These are phyloP conservation scores for Rubia yunnanensis DNA, from an alignment of 257 asterid species.

Conservation along the genomic window DNA sequence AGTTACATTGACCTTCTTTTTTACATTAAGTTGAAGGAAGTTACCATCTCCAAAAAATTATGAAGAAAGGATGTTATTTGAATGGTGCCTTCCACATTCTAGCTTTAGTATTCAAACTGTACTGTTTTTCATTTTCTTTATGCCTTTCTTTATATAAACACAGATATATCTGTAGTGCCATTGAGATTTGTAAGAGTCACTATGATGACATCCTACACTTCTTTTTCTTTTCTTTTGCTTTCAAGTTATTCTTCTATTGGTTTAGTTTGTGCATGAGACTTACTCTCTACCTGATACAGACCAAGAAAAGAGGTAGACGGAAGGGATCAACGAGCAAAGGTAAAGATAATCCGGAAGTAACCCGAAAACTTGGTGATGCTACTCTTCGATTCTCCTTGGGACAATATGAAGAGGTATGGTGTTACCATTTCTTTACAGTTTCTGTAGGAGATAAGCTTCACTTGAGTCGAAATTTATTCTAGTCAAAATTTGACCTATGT, in stretches of 20 bases:
- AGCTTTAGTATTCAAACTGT: not conserved
- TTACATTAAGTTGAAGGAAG: not conserved
- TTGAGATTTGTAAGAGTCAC: not conserved
- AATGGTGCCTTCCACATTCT: not conserved
- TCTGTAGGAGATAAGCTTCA: not conserved
- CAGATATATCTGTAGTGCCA: not conserved
- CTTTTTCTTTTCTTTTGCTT: not conserved
- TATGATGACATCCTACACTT: not conserved
- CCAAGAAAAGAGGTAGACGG: slow-evolving; percentile 49
- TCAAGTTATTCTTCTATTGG: not conserved
- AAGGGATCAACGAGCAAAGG: slow-evolving; percentile 59
- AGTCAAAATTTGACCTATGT: not conserved
- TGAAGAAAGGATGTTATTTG: not conserved
- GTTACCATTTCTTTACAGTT: not conserved
- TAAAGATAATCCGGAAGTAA: slow-evolving; percentile 44
- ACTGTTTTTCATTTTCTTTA: not conserved
- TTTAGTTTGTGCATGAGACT: not conserved
- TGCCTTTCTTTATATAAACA: not conserved
- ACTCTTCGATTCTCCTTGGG: slow-evolving; percentile 64
- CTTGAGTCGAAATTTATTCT: slow-evolving; percentile 3
- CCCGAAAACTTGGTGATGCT: slow-evolving; percentile 74
- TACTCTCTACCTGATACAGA: slow-evolving; percentile 25
- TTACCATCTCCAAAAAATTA: not conserved
- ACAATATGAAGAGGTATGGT: slow-evolving; percentile 59
- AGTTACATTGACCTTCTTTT: not conserved